A percentile compares a stretch with the other conserved stretches of the same genome.
Evolutionary conservation across 23 red algal species (phyloP).

Genomic region (Gracilaria gracilis): DNA sequence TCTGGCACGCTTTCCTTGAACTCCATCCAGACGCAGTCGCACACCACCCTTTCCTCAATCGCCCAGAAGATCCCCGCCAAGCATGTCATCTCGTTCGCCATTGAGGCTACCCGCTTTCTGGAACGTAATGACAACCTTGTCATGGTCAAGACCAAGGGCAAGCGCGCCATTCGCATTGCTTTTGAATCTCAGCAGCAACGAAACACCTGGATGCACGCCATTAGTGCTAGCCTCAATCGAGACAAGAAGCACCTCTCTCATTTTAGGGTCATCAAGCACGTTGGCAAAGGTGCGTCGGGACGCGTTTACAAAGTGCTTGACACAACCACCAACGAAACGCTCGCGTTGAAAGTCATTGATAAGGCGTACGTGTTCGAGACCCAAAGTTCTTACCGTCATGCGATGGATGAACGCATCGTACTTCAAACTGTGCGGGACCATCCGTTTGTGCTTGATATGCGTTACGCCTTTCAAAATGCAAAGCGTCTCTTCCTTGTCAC

Average conservation of each 20-base stretch:
- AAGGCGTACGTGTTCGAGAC: constrained; percentile 77
- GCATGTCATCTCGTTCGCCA: constrained; percentile 8
- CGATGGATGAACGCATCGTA: constrained; percentile 90
- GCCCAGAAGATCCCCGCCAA: constrained; percentile 14
- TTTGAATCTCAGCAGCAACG: not conserved
- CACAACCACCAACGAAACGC: constrained; percentile 57
- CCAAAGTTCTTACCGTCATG: constrained; percentile 73
- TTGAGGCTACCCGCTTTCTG: constrained; percentile 11
- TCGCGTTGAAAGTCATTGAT: constrained; percentile 92
- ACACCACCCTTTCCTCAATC: constrained; percentile 9
- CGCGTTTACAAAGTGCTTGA: constrained; percentile 83
- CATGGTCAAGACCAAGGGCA: not conserved
- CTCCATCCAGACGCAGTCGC: not conserved
- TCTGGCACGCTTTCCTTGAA: not conserved
- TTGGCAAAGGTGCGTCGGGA: constrained; percentile 88
- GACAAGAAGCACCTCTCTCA: constrained; percentile 62
- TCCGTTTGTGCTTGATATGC: constrained; percentile 86
- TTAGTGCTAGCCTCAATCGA: not conserved
- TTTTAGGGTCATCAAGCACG: constrained; percentile 69
- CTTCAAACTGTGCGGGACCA: constrained; percentile 80
- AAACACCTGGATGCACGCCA: not conserved
- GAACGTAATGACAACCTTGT: not conserved
- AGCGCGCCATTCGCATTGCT: not conserved
- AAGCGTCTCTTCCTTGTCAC: constrained; percentile 90
- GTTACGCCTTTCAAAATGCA: constrained; percentile 89